Evolutionary conservation across 2,329 filamentous ascomycete genomes (phyloP).

Genomic region (Lecanicillium sp.): DNA sequence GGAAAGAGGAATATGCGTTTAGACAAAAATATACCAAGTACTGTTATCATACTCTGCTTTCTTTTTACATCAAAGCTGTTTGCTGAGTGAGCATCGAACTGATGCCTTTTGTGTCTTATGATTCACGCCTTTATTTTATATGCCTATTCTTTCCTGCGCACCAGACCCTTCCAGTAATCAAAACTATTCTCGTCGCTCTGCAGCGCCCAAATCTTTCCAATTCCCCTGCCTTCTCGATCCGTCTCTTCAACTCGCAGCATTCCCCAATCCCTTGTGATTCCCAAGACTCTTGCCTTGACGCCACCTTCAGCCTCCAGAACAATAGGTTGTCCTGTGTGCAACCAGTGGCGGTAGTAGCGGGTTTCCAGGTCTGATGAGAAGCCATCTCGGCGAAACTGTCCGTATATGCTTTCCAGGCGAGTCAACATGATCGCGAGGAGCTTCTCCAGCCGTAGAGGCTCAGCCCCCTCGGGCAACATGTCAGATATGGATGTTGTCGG

Average conservation of each 20-base stretch:
- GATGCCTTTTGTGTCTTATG: too few relatives aligned
- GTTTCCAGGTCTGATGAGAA: conserved; percentile 68
- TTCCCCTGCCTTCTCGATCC: conserved; percentile 61
- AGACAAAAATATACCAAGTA: too few relatives aligned
- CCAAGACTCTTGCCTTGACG: conserved; percentile 66
- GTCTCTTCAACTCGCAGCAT: conserved; percentile 79
- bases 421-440: conserved; percentile 76
- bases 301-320: conserved; percentile 77
- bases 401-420: conserved; percentile 70
- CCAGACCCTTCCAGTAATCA: conserved; percentile 86
- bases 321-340: conserved; percentile 67
- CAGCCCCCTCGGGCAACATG: conserved; percentile 46
- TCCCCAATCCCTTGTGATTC: conserved; percentile 89
- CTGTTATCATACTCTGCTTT: neutral
- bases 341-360: conserved; percentile 75
- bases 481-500: conserved; percentile 84
- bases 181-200: conserved; percentile 98
- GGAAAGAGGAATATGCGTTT: too few relatives aligned
- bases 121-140: neutral
- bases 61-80: neutral
- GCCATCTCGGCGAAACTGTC: conserved; percentile 63
- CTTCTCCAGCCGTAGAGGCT: conserved; percentile 64
- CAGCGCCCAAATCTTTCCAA: conserved; percentile 72
- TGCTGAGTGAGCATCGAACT: too few relatives aligned
- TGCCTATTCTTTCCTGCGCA: conserved; percentile 65